Base-by-base conservation (phyloP, 1,284 basidiomycete species). In the Sanghuangporus baumii region DNA sequence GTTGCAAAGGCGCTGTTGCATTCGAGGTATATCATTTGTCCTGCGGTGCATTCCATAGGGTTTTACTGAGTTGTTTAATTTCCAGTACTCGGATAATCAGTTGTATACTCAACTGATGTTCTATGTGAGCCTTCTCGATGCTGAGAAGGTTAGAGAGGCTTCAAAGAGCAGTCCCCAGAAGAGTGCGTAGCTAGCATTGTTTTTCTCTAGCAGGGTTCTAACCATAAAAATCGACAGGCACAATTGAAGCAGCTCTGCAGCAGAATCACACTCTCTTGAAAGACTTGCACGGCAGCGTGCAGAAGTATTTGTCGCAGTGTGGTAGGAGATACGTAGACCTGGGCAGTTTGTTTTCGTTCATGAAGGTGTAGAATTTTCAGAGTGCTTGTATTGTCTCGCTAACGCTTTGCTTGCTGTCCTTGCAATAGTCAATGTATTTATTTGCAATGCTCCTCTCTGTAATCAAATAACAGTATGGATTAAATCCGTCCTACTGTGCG, bases 101-200 rank as follows among this genome's bases (percentile, higher is more conserved):
- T 77, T 98, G 55, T 96, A 97, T 74, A 91, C 89, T 69, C 95
- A 98, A 74, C 77, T 98, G 38, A 77, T 93, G 60, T 96, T 88
- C 76, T 95, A 88, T 73, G 74, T 79, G 26, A 87, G 81, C 63
- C 77, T 97, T 6, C 95, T 98, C 69, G 86, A 95, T 70, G 73
- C 75, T 1, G 82, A 89, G 23, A 91, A 88, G 71, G 87, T 86
- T 0, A 67, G 81, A 11, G 81, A 80, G 54, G 76, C 80, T 7
- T 75, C 81, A 0, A 75, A 74, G 58, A 85, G 84, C 0, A 76
- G 78, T 1, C 73, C 77, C 14, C 73, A 77, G 60, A 73, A 76
- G 62, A 84, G 86, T 89, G 65, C 40, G 81, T 76, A 34, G 41
- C 60, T 69, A 23, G 60, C 47, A n/a, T 56, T 46, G 37, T 37